Percentiles rank a stretch among this genome's conserved stretches.
These are phyloP conservation scores for Xylaria sp. DNA, from an alignment of 2,329 filamentous ascomycete genomes.

Conservation along the genomic window DNA sequence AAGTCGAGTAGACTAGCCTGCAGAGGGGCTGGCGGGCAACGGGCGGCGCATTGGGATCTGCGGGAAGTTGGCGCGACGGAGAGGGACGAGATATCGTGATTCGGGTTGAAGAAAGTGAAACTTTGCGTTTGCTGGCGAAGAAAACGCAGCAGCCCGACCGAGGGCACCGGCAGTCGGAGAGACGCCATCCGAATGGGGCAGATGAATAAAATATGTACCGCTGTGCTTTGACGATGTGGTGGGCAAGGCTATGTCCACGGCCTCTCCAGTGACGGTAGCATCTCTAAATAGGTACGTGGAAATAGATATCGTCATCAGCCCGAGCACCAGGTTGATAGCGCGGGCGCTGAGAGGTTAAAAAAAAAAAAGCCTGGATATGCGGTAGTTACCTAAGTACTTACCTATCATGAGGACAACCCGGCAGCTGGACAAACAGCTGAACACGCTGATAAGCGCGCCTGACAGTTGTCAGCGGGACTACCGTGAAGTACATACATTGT, in stretches of 20 bases:
- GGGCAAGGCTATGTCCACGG: conserved; percentile 28
- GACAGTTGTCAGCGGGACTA: conserved; percentile 24
- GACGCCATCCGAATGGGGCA: conserved; percentile 55
- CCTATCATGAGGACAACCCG: conserved; percentile 12
- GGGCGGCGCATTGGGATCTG: conserved; percentile 42
- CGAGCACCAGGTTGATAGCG: conserved; percentile 10
- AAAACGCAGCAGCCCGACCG: conserved; percentile 73
- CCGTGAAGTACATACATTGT: neutral
- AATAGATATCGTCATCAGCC: conserved; percentile 17
- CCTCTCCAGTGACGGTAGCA: conserved; percentile 21
- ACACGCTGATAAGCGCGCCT: conserved; percentile 18
- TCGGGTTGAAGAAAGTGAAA: conserved; percentile 61
- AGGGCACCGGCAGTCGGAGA: conserved; percentile 60
- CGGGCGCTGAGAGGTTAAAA: neutral
- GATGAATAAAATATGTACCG: neutral
- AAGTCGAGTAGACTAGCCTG: conserved; percentile 44
- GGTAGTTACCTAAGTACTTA: too few species aligned
- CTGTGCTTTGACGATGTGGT: conserved; percentile 14
- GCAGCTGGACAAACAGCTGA: conserved; percentile 20
- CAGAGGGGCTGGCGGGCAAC: conserved; percentile 40
- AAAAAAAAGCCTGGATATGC: conserved; percentile 27
- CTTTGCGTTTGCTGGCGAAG: conserved; percentile 75
- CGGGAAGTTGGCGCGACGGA: conserved; percentile 32
- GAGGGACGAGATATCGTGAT: conserved; percentile 42
- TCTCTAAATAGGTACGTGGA: conserved; percentile 23